phyloP scores from a whole-genome alignment of 1,139 yeast species.

The Blastobotrys petasosporus region DNA sequence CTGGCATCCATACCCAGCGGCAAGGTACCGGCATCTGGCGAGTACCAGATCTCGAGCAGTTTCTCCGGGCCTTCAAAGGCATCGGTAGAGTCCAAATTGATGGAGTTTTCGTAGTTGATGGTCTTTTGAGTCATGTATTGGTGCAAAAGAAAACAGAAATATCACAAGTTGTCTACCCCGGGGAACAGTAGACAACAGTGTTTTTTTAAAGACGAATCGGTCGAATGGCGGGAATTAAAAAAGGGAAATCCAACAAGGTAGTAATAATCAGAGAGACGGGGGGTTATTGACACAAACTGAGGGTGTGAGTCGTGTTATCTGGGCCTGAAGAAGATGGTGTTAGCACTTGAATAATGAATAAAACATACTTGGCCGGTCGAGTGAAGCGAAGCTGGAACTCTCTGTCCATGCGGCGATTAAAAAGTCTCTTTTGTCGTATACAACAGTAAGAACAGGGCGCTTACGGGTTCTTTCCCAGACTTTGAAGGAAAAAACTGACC shows the following conservation, averaged over 20 bases:
- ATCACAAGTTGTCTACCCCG: constrained; percentile 4
- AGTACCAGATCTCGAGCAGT: constrained; percentile 84
- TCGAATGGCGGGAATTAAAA: too few relatives aligned
- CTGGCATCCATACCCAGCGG: constrained; percentile 28
- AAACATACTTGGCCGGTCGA: constrained; percentile 34
- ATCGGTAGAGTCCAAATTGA: constrained; percentile 73
- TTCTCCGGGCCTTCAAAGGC: constrained; percentile 99
- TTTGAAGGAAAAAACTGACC: constrained; percentile 25
- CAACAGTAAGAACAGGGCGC: constrained; percentile 21
- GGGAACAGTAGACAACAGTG: constrained; percentile 9
- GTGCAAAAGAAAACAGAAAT: background rate
- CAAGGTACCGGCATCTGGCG: constrained; percentile 40
- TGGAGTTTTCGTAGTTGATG: constrained; percentile 74
- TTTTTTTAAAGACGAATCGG: too few relatives aligned
- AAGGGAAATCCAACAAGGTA: too few relatives aligned
- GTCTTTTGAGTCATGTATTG: constrained; percentile 33
- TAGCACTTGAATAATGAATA: too few relatives aligned
- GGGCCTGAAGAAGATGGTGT: constrained; percentile 20
- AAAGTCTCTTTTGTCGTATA: constrained; percentile 14
- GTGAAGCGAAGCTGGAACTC: constrained; percentile 31
- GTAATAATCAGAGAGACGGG: constrained; percentile 17
- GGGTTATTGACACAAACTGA: constrained; percentile 35
- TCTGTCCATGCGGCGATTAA: constrained; percentile 16
- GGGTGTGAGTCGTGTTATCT: constrained; percentile 39
- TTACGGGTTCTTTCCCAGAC: constrained; percentile 24